Evolutionary conservation across 2,329 filamentous ascomycete genomes (phyloP), one percentile per base, ranked within the genome.

Genomic region (Pseudogymnoascus sp.): DNA sequence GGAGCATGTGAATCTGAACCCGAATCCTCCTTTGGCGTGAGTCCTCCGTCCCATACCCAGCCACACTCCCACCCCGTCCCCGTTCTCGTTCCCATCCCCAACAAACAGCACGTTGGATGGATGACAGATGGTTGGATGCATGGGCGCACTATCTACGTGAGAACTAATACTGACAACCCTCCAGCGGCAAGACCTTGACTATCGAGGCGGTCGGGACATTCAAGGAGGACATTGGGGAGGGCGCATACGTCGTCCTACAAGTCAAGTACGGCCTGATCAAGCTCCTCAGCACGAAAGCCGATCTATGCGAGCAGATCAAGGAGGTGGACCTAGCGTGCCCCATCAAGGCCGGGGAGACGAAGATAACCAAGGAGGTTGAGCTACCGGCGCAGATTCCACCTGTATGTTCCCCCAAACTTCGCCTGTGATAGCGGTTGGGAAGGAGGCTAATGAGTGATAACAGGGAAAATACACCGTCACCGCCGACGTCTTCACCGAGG

Each of bases 261-360:
- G 93, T 99, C 78, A 97, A 96, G 79, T 97, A 96, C 76, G 93
- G 93, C 65, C 82, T 96, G 68, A 97, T 99, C 76, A 90, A 87
- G 63, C 84, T 99, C 68, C 86, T 99, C 76, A 90, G 84, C 76
- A 89, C 89, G 68, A 84, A 82, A 69, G 87, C 88, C 71, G 89
- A 96, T 73, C 84, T 97, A 38, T 99, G 95, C 80, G 90, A 97
- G 65, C 88, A 96, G 75, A 85, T 96, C 68, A 80, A 84, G 74
- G 92, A 97, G 69, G 91, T 97, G 50, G 91, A 97, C 71, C 80
- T 97, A 64, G 79, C 90, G 71, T 99, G 95, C 77, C 95, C 95
- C 60, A 83, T 99, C 65, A 81, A 96, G 77, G 85, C 90, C 78
- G 93, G 93, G 65, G 78, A 86, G 21, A 80, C 92, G 73, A 79